Base-by-base conservation (phyloP, 176 grass and related monocot species). In the Poa annua region DNA sequence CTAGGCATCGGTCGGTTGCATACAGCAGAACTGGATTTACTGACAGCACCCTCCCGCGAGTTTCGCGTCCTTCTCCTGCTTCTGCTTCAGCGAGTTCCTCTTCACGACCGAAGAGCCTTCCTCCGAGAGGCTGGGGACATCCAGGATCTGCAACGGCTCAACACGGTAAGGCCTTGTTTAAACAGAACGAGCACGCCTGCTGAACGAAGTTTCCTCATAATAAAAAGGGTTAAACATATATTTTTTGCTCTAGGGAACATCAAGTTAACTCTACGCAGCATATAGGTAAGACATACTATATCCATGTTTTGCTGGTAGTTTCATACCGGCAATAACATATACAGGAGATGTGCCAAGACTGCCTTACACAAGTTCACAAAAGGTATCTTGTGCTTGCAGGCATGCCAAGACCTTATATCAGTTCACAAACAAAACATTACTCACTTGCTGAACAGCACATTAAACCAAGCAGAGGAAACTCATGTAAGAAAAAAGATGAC, bases 31-130 rank as follows among this genome's bases (percentile, higher is more conserved):
- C 57, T 21, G 53, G 80, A 26, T 77, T 77, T 85, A 86, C 81
- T 89, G 90, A 62, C 89, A 95, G 44, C 96, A 99, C 11, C 87
- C 86, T 32, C 91, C 84, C 41, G 83, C 80, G n/a, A 66, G 61
- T 71, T 78, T 94, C 64, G 84, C 81, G 42, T 52, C 42, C 32
- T 83, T 90, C 66, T 93, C 96, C 36, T 90, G 91, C 85, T 99
- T 93, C 69, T 94, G 96, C 84, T 96, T 96, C 78, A 99, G 80
- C 59, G 78, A 85, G 83, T 92, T 90, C 85, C 85, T 92, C 87
- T 92, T 95, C 25, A 90, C 92, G 36, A 92, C 89, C 2, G 85
- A 92, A 36, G 88, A 93, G 68, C 91, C 96, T 96, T 96, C 91
- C 35, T 92, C 96, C 85, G 90, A 80, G 26, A 95, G 88, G 64